These are phyloP conservation scores for Candida ulmi DNA, from an alignment of 805 yeast genomes.

Conservation along the genomic window DNA sequence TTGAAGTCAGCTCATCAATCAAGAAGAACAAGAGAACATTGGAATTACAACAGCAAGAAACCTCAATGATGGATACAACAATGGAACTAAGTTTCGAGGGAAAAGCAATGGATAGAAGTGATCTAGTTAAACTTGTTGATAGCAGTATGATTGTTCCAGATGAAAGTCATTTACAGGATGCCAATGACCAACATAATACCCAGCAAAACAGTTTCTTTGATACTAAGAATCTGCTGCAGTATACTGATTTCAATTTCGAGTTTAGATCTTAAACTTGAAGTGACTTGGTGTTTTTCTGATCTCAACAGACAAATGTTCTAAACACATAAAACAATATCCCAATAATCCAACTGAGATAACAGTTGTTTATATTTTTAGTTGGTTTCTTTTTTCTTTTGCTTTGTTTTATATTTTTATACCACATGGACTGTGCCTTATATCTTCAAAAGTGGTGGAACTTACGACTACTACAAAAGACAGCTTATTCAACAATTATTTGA, in stretches of 20 bases:
- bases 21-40: constrained; percentile 22
- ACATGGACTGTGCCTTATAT: too few species aligned
- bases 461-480: too few species aligned
- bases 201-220: constrained; percentile 9
- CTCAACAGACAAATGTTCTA: too few species aligned
- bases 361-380: too few species aligned
- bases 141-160: constrained; percentile 30
- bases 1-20: constrained; percentile 17
- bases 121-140: constrained; percentile 35
- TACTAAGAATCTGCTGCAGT: constrained; percentile 21
- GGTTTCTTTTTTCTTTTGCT: too few species aligned
- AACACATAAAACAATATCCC: too few species aligned
- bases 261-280: constrained; percentile 4
- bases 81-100: constrained; percentile 41
- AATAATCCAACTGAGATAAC: too few species aligned
- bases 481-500: too few species aligned
- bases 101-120: constrained; percentile 38
- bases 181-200: constrained; percentile 11
- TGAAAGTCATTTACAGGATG: constrained; percentile 14
- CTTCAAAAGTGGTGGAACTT: too few species aligned
- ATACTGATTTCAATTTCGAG: constrained; percentile 17
- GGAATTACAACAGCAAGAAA: constrained; percentile 6
- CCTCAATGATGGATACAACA: constrained; percentile 15
- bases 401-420: too few species aligned
- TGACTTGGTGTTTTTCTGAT: too few species aligned